Evolutionary conservation across 2,329 filamentous ascomycete species (phyloP), one percentile per base, ranked within the genome.

Genomic region (Exophiala alcalophila): DNA sequence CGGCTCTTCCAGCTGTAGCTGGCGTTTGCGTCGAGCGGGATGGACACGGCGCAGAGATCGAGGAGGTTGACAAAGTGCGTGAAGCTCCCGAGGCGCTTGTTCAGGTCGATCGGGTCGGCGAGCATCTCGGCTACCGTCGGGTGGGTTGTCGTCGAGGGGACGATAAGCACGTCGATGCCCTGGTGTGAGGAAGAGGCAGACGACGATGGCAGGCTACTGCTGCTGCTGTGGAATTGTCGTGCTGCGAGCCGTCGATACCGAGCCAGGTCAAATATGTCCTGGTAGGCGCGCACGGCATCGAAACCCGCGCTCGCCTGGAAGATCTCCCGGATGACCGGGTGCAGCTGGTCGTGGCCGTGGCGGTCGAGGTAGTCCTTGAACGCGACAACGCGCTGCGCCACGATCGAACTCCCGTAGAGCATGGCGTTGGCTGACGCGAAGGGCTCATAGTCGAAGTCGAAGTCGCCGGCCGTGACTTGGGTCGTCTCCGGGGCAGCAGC

Each of bases 51-150:
- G 25, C 70, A 72, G 52, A 78, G 66, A 57, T 81, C 77, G 12
- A 81, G 58, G 16, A 81, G 73, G 52, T 81, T 81, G n/a, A 72
- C 78, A 52, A 75, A 80, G 54, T 80, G 77, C 0, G 77, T 78
- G 44, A 78, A 81, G 24, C 67, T 70, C 3, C 76, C 75, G 3
- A 78, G 54, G 2, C 65, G 57, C 4, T 73, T 72, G 52, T 81
- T 81, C 54, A 73, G 68, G 11, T 57, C 60, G 11, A 81, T 65
- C 0, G 77, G 77, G 25, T 77, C 71, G 2, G 59, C 60, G 1
- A 65, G 60, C 23, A 81, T 64, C 46, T 78, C 67, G 8, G 68
- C 63, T 2, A 79, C 65, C 0, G 70, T 77, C 28, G 67, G 68
- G 48, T 73, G 72, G 2, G 62, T 68, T 3, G 77, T 77, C 5